phyloP scores from a whole-genome alignment of 2,329 filamentous ascomycete species.

The Chalara sp. region DNA sequence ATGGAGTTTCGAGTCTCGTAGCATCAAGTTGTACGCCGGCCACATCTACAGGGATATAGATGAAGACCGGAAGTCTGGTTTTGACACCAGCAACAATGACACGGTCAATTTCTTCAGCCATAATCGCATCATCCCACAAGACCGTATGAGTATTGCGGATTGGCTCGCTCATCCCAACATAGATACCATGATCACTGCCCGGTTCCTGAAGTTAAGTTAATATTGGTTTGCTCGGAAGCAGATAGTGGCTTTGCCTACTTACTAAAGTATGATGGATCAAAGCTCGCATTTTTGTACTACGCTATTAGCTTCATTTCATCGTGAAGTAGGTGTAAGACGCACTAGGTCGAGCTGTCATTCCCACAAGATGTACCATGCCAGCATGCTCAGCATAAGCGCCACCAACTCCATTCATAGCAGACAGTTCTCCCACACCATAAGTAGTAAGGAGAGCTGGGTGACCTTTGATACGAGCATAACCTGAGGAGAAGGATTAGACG shows the following conservation, averaged over 20 bases:
- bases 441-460: slow-evolving; percentile 39
- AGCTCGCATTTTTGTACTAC: slow-evolving; percentile 34
- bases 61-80: slow-evolving; percentile 48
- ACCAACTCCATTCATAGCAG: slow-evolving; percentile 51
- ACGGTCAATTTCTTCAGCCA: slow-evolving; percentile 43
- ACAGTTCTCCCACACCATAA: slow-evolving; percentile 46
- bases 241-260: no score
- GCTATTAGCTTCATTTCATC: not conserved
- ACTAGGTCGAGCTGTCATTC: slow-evolving; percentile 25
- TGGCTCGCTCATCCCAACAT: slow-evolving; percentile 37
- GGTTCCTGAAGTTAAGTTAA: slow-evolving; percentile 29
- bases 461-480: slow-evolving; percentile 42
- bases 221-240: no score
- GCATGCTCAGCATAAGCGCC: slow-evolving; percentile 51
- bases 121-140: slow-evolving; percentile 53
- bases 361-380: slow-evolving; percentile 51
- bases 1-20: slow-evolving; percentile 23
- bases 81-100: slow-evolving; percentile 42
- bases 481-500: no score
- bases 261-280: slow-evolving; percentile 45
- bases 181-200: slow-evolving; percentile 48
- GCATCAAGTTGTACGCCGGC: slow-evolving; percentile 32
- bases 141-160: slow-evolving; percentile 26
- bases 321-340: not conserved
- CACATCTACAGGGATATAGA: slow-evolving; percentile 48